Evolutionary conservation across 75 land plant species (phyloP), one percentile per base, ranked within the genome.

Genomic region (Pinus albicaulis): DNA sequence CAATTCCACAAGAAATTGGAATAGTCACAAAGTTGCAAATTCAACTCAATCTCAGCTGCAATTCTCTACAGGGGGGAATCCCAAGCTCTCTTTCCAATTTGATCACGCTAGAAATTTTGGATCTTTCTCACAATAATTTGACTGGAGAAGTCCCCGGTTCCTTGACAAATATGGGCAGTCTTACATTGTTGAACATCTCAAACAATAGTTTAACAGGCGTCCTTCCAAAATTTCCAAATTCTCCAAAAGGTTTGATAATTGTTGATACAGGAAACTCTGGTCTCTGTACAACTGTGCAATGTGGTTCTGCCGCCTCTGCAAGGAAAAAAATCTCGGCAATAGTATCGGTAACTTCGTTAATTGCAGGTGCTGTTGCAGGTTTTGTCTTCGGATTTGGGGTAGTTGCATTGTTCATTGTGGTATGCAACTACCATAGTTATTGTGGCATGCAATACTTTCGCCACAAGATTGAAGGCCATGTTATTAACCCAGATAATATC

Each of bases 91-190:
- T 88, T 12, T 7, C 58, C 13, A 25, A 71, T 10, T 41, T 86
- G 25, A 13, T 1, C 17, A 36, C 14, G 0, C 64, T 89, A 31
- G 84, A 82, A 76, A 69, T 83, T 65, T 78, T 92, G 48, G 87
- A 86, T 63, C 62, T 89, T 53, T 86, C 86, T 4, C 22, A 81
- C 73, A 92, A 92, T 66, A 74, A 38, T 5, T 85, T 92, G 52
- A 78, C 82, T 12, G 91, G 91, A 34, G n/a, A 65, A 23, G 69
- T 92, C 16, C 91, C 93, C 12, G 0, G 0, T 1, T 69, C 61
- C 22, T 68, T 92, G 12, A 52, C 69, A 24, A 0, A 20, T 0
- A 55, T 89, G 71, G 3, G 2, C 26, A 74, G 80, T 72, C 72
- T 86, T 65, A 84, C 74, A 41, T 1, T 74, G 13, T 52, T 93